These are phyloP conservation scores for Ilyonectria sp. DNA, from an alignment of 2,329 filamentous ascomycete species.

Conservation along the genomic window DNA sequence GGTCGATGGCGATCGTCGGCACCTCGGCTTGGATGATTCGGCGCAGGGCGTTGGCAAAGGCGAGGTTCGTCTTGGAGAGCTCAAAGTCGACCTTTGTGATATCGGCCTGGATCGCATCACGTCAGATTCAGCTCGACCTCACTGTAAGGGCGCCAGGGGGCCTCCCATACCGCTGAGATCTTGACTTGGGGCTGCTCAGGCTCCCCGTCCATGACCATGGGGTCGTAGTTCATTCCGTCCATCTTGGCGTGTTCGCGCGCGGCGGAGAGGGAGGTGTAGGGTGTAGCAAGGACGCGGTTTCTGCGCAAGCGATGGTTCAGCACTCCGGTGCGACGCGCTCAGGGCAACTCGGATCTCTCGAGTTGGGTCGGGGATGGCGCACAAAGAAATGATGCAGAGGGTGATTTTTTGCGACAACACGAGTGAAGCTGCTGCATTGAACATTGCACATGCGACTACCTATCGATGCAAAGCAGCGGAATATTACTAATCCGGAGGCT, in stretches of 20 bases:
- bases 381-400: conserved; percentile 29
- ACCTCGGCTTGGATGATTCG: conserved; percentile 94
- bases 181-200: conserved; percentile 71
- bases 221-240: conserved; percentile 72
- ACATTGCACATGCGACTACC: conserved; percentile 42
- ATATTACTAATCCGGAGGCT: conserved; percentile 50
- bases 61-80: conserved; percentile 88
- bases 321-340: conserved; percentile 3
- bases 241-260: conserved; percentile 48
- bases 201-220: conserved; percentile 73
- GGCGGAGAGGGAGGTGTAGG: conserved; percentile 20
- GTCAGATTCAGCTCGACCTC: conserved; percentile 40
- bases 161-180: conserved; percentile 69
- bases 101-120: conserved; percentile 74
- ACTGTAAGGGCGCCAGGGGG: conserved; percentile 21
- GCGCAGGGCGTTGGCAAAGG: conserved; percentile 93
- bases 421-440: conserved; percentile 35
- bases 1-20: conserved; percentile 93
- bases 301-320: conserved; percentile 7
- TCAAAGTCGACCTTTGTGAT: conserved; percentile 90
- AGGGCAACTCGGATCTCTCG: not conserved
- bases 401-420: conserved; percentile 44
- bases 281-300: conserved; percentile 22
- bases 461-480: conserved; percentile 43
- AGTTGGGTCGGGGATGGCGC: conserved; percentile 11